Evolutionary conservation across 352 stramenopile species (phyloP), one percentile per base, ranked within the genome.

Genomic region (Globisporangium yorkense): DNA sequence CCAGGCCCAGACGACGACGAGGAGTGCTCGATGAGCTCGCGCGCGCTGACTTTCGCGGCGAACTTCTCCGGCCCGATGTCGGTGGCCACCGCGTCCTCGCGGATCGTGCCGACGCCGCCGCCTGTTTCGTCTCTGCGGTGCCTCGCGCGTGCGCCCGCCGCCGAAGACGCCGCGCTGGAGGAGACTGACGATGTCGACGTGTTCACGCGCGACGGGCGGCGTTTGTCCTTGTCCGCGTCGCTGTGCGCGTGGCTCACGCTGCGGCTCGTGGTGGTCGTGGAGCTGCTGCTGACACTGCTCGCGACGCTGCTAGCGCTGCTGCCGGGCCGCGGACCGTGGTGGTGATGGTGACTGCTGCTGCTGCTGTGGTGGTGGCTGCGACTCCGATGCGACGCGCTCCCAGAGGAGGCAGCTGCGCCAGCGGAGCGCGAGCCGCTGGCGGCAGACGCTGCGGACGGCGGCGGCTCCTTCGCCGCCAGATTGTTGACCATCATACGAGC

Each of bases 21-120:
- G 43, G 68, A 82, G 55, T 62, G 67, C 45, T 79, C 65, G 46
- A 70, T 50, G 6, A 58, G 35, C 3, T 61, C 51, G n/a, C 62
- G 62, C 8, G 58, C 54, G 2, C 71, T 54, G 10, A 79, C 65
- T 33, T 81, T 81, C 35, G 66, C 61, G 18, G 66, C 70, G 51
- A 79, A 82, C 21, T 77, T 75, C 59, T 79, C 70, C 0, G 71
- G 70, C 2, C 72, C 70, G 49, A 77, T 70, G 37, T 79, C 71
- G 20, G 55, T n/a, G 27, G 51, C 48, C 0, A 53, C 21, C 0
- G 51, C 24, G 54, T 61, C 53, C 10, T 66, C 54, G 10, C 53
- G 59, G 39, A 57, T 65, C 31, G 40, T 53, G 13, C 45, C 39
- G 5, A 50, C 47, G 31, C 44, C 51, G 18, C 15, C 46, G 29